Conservation (phyloP, 306 rosid species). For the Gynostemma pentaphyllum region DNA sequence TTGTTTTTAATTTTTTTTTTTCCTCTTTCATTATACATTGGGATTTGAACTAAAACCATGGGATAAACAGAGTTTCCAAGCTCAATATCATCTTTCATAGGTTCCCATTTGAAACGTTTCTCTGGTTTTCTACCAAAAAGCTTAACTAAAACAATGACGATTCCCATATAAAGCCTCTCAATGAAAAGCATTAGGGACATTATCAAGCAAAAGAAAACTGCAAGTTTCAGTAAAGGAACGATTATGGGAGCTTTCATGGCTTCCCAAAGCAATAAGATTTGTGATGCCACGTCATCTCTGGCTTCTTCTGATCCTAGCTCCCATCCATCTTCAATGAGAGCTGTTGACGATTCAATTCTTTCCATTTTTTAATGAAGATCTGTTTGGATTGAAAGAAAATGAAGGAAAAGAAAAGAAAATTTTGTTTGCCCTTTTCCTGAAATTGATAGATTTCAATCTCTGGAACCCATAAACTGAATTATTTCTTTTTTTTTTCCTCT, state of each 20-base stretch:
- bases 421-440: no score
- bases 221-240: neutral
- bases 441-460: no score
- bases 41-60: constrained; percentile 13
- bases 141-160: neutral
- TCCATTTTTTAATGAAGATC: neutral
- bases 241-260: neutral
- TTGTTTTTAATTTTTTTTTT: neutral
- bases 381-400: neutral
- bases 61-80: constrained; percentile 15
- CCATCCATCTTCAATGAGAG: neutral
- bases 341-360: neutral
- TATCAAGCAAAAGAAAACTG: constrained; percentile 4
- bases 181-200: constrained; percentile 14
- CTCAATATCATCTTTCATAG: constrained; percentile 14
- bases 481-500: no score
- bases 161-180: constrained; percentile 10
- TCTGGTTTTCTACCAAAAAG: constrained; percentile 10
- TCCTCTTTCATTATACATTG: constrained; percentile 11
- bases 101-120: constrained; percentile 12
- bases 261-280: neutral
- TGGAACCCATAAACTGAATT: neutral
- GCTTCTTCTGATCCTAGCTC: no score
- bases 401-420: neutral
- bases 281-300: neutral